Evolutionary conservation across 2,329 filamentous ascomycete species (phyloP).

Genomic region (Xylaria sp.): DNA sequence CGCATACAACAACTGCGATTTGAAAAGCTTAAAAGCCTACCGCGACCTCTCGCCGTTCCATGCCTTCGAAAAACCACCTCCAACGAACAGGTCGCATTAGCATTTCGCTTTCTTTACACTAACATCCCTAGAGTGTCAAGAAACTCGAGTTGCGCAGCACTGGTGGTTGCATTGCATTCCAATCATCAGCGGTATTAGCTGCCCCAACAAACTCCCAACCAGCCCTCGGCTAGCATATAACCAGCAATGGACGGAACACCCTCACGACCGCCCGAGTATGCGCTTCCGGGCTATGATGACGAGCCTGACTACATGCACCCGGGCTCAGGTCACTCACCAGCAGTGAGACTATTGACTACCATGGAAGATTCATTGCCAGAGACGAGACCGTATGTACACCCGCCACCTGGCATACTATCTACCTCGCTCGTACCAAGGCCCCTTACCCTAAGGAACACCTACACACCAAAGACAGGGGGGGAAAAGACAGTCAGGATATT

Average conservation of each 20-base stretch:
- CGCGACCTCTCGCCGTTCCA: neutral
- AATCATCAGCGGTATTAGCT: conserved; percentile 10
- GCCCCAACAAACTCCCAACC: conserved; percentile 7
- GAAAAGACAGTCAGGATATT: conserved; percentile 37
- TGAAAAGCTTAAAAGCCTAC: neutral
- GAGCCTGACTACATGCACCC: conserved; percentile 54
- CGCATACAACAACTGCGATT: neutral
- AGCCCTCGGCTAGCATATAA: conserved; percentile 8
- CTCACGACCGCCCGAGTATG: conserved; percentile 62
- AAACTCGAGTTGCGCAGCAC: neutral
- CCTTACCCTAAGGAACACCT: conserved; percentile 33
- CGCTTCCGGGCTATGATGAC: conserved; percentile 61
- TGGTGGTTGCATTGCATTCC: conserved; percentile 23
- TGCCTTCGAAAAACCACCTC: too few relatives aligned
- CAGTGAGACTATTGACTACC: conserved; percentile 66
- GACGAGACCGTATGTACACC: conserved; percentile 60
- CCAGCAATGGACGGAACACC: conserved; percentile 57
- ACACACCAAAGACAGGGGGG: conserved; percentile 18
- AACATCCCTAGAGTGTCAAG: neutral
- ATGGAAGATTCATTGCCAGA: conserved; percentile 60
- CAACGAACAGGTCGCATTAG: neutral
- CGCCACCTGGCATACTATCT: conserved; percentile 32
- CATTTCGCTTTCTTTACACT: conserved; percentile 3
- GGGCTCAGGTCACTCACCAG: conserved; percentile 53
- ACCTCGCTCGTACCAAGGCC: conserved; percentile 35